Evolutionary conservation across 179 eudicot genomes (phyloP), one percentile per base, ranked within the genome.

Genomic region (Beta macrorhiza): DNA sequence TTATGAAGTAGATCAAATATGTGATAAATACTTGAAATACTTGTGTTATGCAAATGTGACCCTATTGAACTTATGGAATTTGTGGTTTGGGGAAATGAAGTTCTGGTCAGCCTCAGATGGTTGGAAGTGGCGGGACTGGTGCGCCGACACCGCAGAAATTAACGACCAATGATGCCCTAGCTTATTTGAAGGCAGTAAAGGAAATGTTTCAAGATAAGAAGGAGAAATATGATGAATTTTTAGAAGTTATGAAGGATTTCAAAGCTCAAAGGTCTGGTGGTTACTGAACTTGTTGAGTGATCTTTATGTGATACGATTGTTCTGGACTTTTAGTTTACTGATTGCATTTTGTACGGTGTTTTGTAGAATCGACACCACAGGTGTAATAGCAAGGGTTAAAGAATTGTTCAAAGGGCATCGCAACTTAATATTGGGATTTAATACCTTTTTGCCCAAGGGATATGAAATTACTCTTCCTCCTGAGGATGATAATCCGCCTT

Each of bases 231-330:
- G 97, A 93, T 7, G 89, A 87, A 83, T 95, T 95, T 77, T 89
- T 95, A 82, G 97, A 95, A 86, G 97, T 95, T 51, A 93, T 95
- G 99, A 93, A 95, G 83, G 95, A 95, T 88, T 95, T 95, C 58
- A 95, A 92, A 87, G 98, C 94, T 69, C 95, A 89, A 80, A 92
- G 97, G 99, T 95, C 49, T 76, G 81, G 44, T 83, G 7, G 16
- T 42, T 74, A 20, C 72, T 64, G 74, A 81, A 47, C 15, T 61
- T 32, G 19, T 59, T 74, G 63, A 25, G 37, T 72, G 62, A 55
- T 69, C 15, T 73, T 56, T 52, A 10, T 64, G 45, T 52, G 65
- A 29, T 63, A 62, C 64, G 49, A n/a, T 81, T 68, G 56, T 58
- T 71, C 12, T 13, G 56, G 59, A 59, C 37, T 55, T 79, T 78